Evolutionary conservation across 345 rosid genomes (phyloP).

Genomic region (Populus ilicifolia): DNA sequence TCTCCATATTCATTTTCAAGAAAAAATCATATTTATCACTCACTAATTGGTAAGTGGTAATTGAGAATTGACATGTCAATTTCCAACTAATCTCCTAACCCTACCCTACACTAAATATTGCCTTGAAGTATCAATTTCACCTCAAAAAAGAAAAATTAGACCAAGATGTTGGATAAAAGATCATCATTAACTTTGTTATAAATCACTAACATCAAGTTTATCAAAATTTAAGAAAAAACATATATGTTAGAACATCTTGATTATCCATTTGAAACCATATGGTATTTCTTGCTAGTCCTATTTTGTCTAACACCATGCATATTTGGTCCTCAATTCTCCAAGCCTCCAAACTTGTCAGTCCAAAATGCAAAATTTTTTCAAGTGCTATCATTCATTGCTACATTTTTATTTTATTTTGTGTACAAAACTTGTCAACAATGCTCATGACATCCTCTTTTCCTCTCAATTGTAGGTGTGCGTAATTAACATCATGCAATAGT

Average conservation of each 20-base stretch:
- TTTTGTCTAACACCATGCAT: background rate
- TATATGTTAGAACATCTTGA: background rate
- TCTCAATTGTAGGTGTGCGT: background rate
- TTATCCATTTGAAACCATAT: background rate
- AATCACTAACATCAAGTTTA: background rate
- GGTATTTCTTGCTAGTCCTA: background rate
- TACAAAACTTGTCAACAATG: background rate
- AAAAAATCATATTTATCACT: background rate
- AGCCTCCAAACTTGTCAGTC: background rate
- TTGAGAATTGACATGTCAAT: background rate
- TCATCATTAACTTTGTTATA: background rate
- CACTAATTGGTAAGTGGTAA: background rate
- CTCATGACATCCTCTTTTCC: background rate
- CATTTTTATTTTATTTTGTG: background rate
- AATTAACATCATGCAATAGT: slow-evolving; percentile 30
- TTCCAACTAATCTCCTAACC: background rate
- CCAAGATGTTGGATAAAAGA: background rate
- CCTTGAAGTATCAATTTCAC: background rate
- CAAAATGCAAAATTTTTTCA: background rate
- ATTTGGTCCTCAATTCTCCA: background rate
- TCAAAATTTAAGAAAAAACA: too few species aligned
- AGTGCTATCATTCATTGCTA: background rate
- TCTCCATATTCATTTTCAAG: background rate
- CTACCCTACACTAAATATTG: background rate
- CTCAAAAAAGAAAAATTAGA: background rate